Conservation (phyloP, 108 stramenopile species). For the Asterionellopsis glacialis region DNA sequence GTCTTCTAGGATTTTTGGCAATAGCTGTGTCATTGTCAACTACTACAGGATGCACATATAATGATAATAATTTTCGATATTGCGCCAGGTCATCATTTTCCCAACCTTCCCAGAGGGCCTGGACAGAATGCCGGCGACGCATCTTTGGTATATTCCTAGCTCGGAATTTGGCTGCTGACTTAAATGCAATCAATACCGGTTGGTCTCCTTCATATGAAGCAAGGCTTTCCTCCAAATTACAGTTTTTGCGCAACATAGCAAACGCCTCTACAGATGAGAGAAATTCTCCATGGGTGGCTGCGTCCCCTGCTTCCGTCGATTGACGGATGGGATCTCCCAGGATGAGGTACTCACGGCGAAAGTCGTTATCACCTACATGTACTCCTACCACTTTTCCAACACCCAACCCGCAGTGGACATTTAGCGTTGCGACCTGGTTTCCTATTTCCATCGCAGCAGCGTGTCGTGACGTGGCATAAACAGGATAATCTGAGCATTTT, state of each 20-base stretch:
- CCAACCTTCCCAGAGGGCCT: not conserved
- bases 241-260: slow-evolving; percentile 52
- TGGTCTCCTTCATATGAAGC: not conserved
- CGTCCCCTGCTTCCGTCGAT: not conserved
- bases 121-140: not conserved
- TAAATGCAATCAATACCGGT: not conserved
- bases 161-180: slow-evolving; percentile 1
- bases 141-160: not conserved
- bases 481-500: slow-evolving; percentile 20
- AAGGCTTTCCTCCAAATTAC: slow-evolving; percentile 51
- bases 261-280: not conserved
- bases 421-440: slow-evolving; percentile 25
- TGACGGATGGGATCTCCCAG: slow-evolving; percentile 58
- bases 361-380: slow-evolving; percentile 33
- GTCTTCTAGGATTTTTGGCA: slow-evolving; percentile 62
- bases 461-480: too few species aligned
- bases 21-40: slow-evolving; percentile 8
- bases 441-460: too few species aligned
- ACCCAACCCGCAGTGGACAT: slow-evolving; percentile 58
- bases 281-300: not conserved
- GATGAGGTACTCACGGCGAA: slow-evolving; percentile 36
- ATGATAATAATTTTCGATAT: not conserved
- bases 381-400: slow-evolving; percentile 34
- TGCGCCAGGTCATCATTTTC: not conserved
- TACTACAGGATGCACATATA: slow-evolving; percentile 2